Evolutionary conservation across 345 rosid species (phyloP).

Genomic region (Camelina laxa): DNA sequence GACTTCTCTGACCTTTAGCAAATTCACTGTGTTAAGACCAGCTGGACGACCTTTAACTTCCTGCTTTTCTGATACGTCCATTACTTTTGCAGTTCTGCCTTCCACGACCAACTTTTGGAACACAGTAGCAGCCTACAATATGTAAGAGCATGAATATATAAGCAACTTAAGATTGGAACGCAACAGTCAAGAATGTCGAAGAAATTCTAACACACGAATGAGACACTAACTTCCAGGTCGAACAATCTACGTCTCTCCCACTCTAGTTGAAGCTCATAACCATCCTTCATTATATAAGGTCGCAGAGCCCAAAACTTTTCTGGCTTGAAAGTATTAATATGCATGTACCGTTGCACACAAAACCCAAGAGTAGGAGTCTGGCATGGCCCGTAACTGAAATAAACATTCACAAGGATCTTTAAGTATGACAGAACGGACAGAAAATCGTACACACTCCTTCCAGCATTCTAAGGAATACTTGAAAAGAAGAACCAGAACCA

Average conservation of each 20-base stretch:
- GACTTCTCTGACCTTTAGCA: constrained; percentile 72
- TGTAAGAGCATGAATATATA: constrained; percentile 24
- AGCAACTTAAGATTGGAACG: constrained; percentile 15
- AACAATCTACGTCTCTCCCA: constrained; percentile 92
- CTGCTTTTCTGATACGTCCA: constrained; percentile 72
- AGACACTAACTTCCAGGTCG: constrained; percentile 76
- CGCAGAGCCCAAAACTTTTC: constrained; percentile 84
- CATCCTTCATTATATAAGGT: constrained; percentile 62
- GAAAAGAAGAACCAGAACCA: not conserved
- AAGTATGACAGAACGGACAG: constrained; percentile 11
- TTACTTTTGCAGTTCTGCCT: constrained; percentile 74
- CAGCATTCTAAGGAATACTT: not conserved
- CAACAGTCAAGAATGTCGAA: constrained; percentile 28
- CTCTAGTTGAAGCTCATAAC: constrained; percentile 87
- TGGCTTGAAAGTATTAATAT: constrained; percentile 86
- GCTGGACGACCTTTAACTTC: constrained; percentile 85
- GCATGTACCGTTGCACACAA: constrained; percentile 90
- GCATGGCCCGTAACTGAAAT: constrained; percentile 92
- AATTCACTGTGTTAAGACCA: constrained; percentile 94
- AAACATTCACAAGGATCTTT: constrained; percentile 38
- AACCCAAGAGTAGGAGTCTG: constrained; percentile 99
- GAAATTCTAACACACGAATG: constrained; percentile 18
- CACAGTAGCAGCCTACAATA: constrained; percentile 76
- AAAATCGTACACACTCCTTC: not conserved
- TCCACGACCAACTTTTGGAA: constrained; percentile 74